These are phyloP conservation scores for Aspergillus alliaceus DNA, from an alignment of 2,329 filamentous ascomycete genomes.

Conservation along the genomic window DNA sequence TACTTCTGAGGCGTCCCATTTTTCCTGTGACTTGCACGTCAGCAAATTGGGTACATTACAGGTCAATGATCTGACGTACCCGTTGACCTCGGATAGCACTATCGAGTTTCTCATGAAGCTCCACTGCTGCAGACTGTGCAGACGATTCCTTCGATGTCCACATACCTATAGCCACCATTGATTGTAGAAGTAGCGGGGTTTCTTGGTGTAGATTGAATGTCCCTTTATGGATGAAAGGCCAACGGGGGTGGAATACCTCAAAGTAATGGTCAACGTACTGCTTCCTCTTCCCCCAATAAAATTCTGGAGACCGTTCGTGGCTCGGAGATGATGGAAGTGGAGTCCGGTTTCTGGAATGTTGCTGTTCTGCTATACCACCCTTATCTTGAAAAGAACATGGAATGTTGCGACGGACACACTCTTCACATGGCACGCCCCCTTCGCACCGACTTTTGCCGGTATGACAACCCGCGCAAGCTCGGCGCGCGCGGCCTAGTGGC, in stretches of 20 bases:
- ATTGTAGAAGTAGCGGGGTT: conserved; percentile 27
- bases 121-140: conserved; percentile 21
- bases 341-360: too few species aligned
- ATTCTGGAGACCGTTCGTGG: too few species aligned
- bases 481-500: too few species aligned
- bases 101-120: conserved; percentile 24
- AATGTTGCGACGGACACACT: background rate
- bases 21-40: too few species aligned
- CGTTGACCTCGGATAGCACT: conserved; percentile 25
- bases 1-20: background rate
- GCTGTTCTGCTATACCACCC: too few species aligned
- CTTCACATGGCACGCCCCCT: background rate
- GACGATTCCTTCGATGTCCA: conserved; percentile 21
- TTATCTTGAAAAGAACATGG: background rate
- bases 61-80: too few species aligned
- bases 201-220: conserved; percentile 23
- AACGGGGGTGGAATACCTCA: conserved; percentile 25
- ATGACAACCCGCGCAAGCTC: background rate
- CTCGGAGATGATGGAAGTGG: too few species aligned
- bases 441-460: background rate
- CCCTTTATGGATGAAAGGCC: conserved; percentile 29
- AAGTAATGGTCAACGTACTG: background rate
- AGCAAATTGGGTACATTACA: too few species aligned
- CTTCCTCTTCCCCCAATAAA: too few species aligned
- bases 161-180: conserved; percentile 28